Evolutionary conservation across 495 filamentous ascomycete genomes (phyloP), one percentile per base, ranked within the genome.

Genomic region (Cudoniella acicularis): DNA sequence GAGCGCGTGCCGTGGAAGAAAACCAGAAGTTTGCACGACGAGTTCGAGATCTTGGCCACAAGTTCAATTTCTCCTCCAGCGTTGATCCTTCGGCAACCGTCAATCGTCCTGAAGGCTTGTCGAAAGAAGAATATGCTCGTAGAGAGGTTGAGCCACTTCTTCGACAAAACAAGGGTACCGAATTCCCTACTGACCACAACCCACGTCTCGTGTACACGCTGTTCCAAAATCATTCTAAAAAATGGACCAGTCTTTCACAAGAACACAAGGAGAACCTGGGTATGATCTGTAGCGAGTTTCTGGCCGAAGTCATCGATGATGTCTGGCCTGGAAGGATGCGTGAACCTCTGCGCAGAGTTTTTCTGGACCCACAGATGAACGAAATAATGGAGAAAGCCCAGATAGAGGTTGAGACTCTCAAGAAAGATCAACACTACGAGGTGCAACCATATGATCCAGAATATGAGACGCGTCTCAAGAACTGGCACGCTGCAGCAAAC

Each of bases 221-320:
- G 17, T 76, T 76, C 62, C 73, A 76, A 45, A 65, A 61, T 46
- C 72, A 74, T 49, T 72, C 69, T 10, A 67, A 71, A 56, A 62
- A 69, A 41, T 76, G 73, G 73, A 63, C 71, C n/a, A 64, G 60
- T 53, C 64, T 76, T 2, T 73, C 73, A 13, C 69, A 73, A 49
- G 70, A 76, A 53, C 73, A 76, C 57, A 73, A 72, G 64, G 71
- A 73, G 45, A 75, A 75, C 18, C 62, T 76, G 3, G 71, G 70
- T 18, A 71, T 73, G 16, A 70, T 75, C 1, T 76, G 73, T 64
- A 74, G 70, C 64, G 70, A 76, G 61, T 76, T 76, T 52, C 68
- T 76, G 13, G 62, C 61, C 57, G 70, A 74, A 63, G 62, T 76
- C 16, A 70, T 76, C 52, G 69, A 73, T 54, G 71, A 72, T 21